Evolutionary conservation across 306 rosid species (phyloP).

Genomic region (Medicago lupulina): DNA sequence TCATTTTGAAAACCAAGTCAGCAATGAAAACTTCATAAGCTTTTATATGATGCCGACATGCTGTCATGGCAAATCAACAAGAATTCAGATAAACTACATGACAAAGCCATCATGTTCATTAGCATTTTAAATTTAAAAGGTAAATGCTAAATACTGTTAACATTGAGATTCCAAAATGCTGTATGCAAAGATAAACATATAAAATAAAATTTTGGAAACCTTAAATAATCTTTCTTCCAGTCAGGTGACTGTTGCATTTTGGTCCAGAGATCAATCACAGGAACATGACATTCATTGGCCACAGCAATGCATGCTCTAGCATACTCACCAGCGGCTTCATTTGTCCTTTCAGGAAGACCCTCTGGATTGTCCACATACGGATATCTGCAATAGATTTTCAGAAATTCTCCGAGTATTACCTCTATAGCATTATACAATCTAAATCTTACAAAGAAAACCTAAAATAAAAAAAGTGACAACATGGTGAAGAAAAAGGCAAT

Average conservation of each 20-base stretch:
- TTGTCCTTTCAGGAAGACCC: slow-evolving; percentile 85
- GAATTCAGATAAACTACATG: background rate
- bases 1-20: background rate
- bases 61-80: background rate
- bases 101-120: slow-evolving; percentile 17
- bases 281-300: slow-evolving; percentile 62
- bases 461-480: background rate
- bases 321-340: slow-evolving; percentile 78
- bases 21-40: background rate
- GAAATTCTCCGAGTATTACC: background rate
- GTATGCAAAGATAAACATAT: background rate
- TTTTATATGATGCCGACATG: background rate
- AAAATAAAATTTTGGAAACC: background rate
- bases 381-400: slow-evolving; percentile 42
- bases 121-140: background rate
- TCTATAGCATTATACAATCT: background rate
- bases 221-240: slow-evolving; percentile 43
- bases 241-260: slow-evolving; percentile 72
- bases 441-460: background rate
- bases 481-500: slow-evolving; percentile 22
- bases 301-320: slow-evolving; percentile 67
- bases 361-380: slow-evolving; percentile 65
- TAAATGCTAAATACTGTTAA: background rate
- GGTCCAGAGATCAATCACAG: slow-evolving; percentile 69
- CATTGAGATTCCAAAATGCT: slow-evolving; percentile 3